Conservation (phyloP, 306 rosid genomes). For the Heteromeles arbutifolia region DNA sequence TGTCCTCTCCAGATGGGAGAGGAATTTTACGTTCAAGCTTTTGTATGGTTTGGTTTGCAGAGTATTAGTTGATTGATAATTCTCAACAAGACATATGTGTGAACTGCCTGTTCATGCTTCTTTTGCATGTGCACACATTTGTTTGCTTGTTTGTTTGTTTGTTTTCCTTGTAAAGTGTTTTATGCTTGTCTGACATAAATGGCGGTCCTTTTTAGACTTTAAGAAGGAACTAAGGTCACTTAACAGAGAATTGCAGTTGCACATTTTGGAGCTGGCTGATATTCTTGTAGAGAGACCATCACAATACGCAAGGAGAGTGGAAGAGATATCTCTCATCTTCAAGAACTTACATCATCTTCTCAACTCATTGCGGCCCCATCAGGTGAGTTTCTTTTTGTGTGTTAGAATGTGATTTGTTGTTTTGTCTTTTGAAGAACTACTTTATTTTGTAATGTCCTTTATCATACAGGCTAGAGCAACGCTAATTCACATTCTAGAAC, state of each 20-base stretch:
- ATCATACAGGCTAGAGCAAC: slow-evolving; percentile 77
- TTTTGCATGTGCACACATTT: neutral
- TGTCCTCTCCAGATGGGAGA: neutral
- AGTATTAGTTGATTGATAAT: neutral
- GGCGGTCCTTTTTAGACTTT: slow-evolving; percentile 40
- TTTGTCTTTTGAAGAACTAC: neutral
- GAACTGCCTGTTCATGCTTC: neutral
- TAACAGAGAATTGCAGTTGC: slow-evolving; percentile 76
- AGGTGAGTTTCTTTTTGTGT: slow-evolving; percentile 29
- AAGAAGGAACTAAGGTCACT: slow-evolving; percentile 88
- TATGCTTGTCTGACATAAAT: slow-evolving; percentile 3
- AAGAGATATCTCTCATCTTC: slow-evolving; percentile 83
- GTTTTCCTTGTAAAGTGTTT: neutral
- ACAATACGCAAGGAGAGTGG: slow-evolving; percentile 92
- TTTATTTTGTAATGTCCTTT: slow-evolving; percentile 4
- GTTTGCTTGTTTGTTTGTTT: neutral
- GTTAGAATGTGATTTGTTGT: neutral
- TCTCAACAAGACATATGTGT: neutral
- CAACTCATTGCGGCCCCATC: slow-evolving; percentile 87
- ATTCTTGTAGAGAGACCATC: slow-evolving; percentile 90
- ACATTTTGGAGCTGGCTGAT: slow-evolving; percentile 91
- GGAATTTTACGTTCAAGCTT: neutral
- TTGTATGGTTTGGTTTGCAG: neutral
- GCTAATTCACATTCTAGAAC: slow-evolving; percentile 77
- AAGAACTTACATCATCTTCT: slow-evolving; percentile 92